Evolutionary conservation across 768 basidiomycete species (phyloP).

Genomic region (Antrodiella citrinella): DNA sequence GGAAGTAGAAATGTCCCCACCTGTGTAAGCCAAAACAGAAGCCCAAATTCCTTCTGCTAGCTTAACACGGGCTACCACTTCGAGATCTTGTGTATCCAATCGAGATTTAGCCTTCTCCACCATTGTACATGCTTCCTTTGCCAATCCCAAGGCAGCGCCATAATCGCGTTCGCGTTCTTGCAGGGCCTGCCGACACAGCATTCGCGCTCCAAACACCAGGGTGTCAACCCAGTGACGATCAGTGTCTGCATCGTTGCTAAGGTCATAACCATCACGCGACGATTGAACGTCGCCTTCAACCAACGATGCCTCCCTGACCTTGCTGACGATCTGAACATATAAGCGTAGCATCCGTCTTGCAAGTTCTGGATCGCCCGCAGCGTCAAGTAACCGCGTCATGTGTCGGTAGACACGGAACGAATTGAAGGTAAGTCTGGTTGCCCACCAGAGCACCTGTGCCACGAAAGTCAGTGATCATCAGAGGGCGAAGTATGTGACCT

Average conservation of each 20-base stretch:
- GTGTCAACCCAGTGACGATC: constrained; percentile 72
- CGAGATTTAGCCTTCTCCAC: constrained; percentile 54
- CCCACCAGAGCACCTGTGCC: constrained; percentile 85
- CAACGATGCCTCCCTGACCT: constrained; percentile 61
- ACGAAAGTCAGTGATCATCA: too few relatives aligned
- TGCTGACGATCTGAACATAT: constrained; percentile 79
- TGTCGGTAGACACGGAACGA: constrained; percentile 81
- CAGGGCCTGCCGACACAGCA: constrained; percentile 53
- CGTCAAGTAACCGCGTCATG: constrained; percentile 66
- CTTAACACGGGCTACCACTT: constrained; percentile 50
- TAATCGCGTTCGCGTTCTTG: constrained; percentile 15
- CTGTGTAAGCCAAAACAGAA: constrained; percentile 59
- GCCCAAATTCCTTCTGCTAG: constrained; percentile 71
- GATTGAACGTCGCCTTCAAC: constrained; percentile 17
- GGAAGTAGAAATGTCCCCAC: constrained; percentile 26
- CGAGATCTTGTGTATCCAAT: constrained; percentile 38
- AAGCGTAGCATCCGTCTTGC: constrained; percentile 71
- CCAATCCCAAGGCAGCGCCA: constrained; percentile 38
- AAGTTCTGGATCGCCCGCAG: constrained; percentile 49
- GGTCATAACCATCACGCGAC: constrained; percentile 14
- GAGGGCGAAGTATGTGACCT: constrained; percentile 24
- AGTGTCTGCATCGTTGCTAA: constrained; percentile 34
- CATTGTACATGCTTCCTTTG: constrained; percentile 50
- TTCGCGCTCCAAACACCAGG: constrained; percentile 65
- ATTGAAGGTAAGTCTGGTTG: constrained; percentile 89